These are phyloP conservation scores for Colletotrichum truncatum DNA, from an alignment of 2,329 filamentous ascomycete genomes.

Conservation along the genomic window DNA sequence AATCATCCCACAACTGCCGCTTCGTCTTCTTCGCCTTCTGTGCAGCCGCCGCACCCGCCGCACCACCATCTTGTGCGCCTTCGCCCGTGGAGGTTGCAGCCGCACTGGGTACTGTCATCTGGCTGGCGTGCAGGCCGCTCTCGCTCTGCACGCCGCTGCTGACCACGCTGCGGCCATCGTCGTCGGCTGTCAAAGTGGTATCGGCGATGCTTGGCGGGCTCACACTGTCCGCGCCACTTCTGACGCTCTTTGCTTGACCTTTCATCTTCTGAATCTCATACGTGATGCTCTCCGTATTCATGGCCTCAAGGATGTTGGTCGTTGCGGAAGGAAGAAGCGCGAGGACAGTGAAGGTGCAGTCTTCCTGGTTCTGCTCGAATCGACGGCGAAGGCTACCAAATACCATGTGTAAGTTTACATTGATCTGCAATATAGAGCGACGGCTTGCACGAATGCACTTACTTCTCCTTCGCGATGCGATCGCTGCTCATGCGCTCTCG, in stretches of 20 bases:
- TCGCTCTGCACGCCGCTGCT: conserved; percentile 77
- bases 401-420: too few relatives aligned
- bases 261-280: conserved; percentile 96
- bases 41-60: conserved; percentile 30
- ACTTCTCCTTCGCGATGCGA: conserved; percentile 97
- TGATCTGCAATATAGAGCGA: too few relatives aligned
- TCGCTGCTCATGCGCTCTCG: conserved; percentile 97
- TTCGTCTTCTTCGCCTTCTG: conserved; percentile 79
- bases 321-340: conserved; percentile 92
- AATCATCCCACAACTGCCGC: conserved; percentile 94
- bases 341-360: conserved; percentile 98
- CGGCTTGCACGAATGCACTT: conserved; percentile 38
- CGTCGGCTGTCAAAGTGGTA: conserved; percentile 78
- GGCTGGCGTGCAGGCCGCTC: conserved; percentile 84
- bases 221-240: conserved; percentile 48
- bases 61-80: conserved; percentile 29
- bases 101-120: conserved; percentile 67
- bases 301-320: conserved; percentile 84
- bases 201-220: conserved; percentile 69
- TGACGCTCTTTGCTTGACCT: conserved; percentile 60
- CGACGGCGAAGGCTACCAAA: conserved; percentile 81
- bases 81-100: conserved; percentile 50
- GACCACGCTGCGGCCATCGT: conserved; percentile 79
- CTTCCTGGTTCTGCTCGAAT: conserved; percentile 98
- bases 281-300: conserved; percentile 92